Conservation (phyloP, 148 eudicot genomes). For the Rhododendron molle region DNA sequence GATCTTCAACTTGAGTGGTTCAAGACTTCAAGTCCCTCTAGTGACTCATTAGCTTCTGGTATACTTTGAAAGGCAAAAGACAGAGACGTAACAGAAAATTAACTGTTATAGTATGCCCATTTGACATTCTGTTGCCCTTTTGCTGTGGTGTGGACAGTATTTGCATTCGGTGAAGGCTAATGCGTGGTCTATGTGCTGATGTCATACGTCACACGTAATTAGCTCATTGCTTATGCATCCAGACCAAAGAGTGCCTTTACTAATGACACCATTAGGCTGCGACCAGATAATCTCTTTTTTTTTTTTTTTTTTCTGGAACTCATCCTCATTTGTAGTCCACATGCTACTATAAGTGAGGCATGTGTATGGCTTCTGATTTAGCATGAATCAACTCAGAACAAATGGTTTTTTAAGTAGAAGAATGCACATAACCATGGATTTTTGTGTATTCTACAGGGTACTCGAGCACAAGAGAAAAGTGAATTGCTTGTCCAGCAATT, state of each 20-base stretch:
- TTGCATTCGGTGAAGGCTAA: not conserved
- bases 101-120: not conserved
- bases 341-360: not conserved
- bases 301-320: not conserved
- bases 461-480: constrained; percentile 65
- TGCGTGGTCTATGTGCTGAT: not conserved
- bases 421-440: not conserved
- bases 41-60: not conserved
- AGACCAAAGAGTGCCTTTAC: not conserved
- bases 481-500: constrained; percentile 41
- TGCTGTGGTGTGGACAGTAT: not conserved
- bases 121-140: not conserved
- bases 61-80: not conserved
- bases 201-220: not conserved
- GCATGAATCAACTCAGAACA: not conserved
- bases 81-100: not conserved
- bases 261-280: not conserved
- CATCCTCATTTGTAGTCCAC: not conserved
- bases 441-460: constrained; percentile 45
- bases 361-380: not conserved
- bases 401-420: not conserved
- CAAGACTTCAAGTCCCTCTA: not conserved
- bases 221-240: not conserved
- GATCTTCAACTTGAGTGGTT: not conserved
- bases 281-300: not conserved